Percentiles rank a stretch among this genome's conserved stretches.
These are phyloP conservation scores for Triticum monococcum DNA, from an alignment of 176 grass and related monocot genomes.

Conservation along the genomic window DNA sequence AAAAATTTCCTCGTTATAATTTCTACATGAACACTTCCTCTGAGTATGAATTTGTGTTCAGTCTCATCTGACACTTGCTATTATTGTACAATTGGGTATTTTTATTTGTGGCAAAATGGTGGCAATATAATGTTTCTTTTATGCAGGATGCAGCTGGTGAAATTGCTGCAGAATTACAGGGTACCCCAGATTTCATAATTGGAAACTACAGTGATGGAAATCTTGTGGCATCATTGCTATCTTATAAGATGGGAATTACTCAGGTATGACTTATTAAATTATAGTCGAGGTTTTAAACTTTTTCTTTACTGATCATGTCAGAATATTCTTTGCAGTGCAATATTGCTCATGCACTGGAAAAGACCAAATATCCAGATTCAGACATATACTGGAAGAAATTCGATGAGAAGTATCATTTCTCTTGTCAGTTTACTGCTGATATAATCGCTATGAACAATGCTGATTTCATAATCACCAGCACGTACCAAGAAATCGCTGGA, in stretches of 20 bases:
- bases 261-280: slow-evolving; percentile 49
- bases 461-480: slow-evolving; percentile 99
- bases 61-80: neutral
- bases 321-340: slow-evolving; percentile 65
- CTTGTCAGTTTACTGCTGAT: slow-evolving; percentile 99
- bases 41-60: neutral
- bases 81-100: neutral
- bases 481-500: slow-evolving; percentile 98
- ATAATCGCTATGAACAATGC: slow-evolving; percentile 92
- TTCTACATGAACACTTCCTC: neutral
- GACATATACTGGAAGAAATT: slow-evolving; percentile 95
- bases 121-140: neutral
- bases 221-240: slow-evolving; percentile 91
- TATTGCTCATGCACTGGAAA: slow-evolving; percentile 97
- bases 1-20: neutral
- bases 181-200: slow-evolving; percentile 87
- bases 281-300: neutral
- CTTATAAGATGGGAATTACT: slow-evolving; percentile 87
- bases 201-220: slow-evolving; percentile 98
- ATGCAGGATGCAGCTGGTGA: slow-evolving; percentile 86
- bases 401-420: slow-evolving; percentile 89
- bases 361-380: slow-evolving; percentile 97
- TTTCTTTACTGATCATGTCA: slow-evolving; percentile 18
- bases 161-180: slow-evolving; percentile 83
- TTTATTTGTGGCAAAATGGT: neutral